phyloP scores from a whole-genome alignment of 2,329 filamentous ascomycete genomes.

The Leptoxyphium fumago region DNA sequence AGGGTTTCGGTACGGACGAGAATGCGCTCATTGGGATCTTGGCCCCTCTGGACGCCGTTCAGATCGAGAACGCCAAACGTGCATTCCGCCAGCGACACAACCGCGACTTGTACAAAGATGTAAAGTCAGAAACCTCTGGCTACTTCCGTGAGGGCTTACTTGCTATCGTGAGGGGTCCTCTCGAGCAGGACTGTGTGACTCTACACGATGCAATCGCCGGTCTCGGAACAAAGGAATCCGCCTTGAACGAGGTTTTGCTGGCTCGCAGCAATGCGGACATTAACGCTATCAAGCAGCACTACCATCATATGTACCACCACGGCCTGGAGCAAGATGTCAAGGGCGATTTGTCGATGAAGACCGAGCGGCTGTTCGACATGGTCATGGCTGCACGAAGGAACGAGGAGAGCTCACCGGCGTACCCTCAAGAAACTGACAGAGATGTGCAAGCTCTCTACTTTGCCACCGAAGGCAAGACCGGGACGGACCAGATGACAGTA shows the following conservation, averaged over 20 bases:
- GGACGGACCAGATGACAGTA: slow-evolving; percentile 58
- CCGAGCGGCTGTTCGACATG: slow-evolving; percentile 70
- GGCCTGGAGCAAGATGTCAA: slow-evolving; percentile 59
- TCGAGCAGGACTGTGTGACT: slow-evolving; percentile 59
- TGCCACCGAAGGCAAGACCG: slow-evolving; percentile 52
- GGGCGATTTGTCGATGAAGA: slow-evolving; percentile 72
- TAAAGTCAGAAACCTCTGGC: slow-evolving; percentile 59
- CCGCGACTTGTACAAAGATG: slow-evolving; percentile 58
- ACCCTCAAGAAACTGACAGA: slow-evolving; percentile 56
- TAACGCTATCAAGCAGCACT: slow-evolving; percentile 67
- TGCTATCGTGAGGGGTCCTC: slow-evolving; percentile 62
- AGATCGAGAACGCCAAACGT: slow-evolving; percentile 53
- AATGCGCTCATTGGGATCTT: slow-evolving; percentile 57
- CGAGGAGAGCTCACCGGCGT: slow-evolving; percentile 63
- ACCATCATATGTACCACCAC: slow-evolving; percentile 50
- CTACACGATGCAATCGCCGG: slow-evolving; percentile 62
- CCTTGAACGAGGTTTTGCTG: slow-evolving; percentile 77
- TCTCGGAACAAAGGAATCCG: slow-evolving; percentile 68
- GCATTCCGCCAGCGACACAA: slow-evolving; percentile 51
- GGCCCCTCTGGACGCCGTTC: slow-evolving; percentile 59
- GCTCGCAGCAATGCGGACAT: slow-evolving; percentile 77
- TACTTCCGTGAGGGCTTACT: slow-evolving; percentile 64
- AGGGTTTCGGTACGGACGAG: slow-evolving; percentile 84
- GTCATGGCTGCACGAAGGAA: slow-evolving; percentile 59
- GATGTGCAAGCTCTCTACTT: slow-evolving; percentile 66